Conservation (phyloP, 306 rosid species). For the Lablab purpureus region DNA sequence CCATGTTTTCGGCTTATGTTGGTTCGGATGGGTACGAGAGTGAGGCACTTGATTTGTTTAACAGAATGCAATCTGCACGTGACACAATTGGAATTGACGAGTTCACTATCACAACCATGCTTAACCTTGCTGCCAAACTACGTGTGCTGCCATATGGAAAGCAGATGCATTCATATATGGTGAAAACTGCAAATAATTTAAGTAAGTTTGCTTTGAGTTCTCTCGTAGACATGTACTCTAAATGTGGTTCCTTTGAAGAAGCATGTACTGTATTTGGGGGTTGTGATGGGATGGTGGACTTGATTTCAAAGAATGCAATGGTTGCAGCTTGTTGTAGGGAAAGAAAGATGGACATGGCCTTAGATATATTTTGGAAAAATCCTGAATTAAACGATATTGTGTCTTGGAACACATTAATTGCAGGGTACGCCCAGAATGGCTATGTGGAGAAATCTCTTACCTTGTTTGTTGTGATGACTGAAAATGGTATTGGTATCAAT, state of each 20-base stretch:
- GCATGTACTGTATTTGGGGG: slow-evolving; percentile 55
- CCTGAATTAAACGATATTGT: slow-evolving; percentile 60
- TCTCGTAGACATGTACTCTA: slow-evolving; percentile 80
- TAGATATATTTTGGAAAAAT: slow-evolving; percentile 58
- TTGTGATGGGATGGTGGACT: slow-evolving; percentile 55
- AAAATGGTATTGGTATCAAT: slow-evolving; percentile 58
- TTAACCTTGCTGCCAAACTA: slow-evolving; percentile 69
- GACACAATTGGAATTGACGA: slow-evolving; percentile 63
- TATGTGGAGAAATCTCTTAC: slow-evolving; percentile 60
- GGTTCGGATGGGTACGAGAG: slow-evolving; percentile 57
- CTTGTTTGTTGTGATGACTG: slow-evolving; percentile 63
- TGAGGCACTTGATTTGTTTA: slow-evolving; percentile 66
- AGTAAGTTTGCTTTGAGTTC: slow-evolving; percentile 68
- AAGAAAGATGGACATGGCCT: slow-evolving; percentile 69
- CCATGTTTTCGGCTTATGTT: slow-evolving; percentile 70
- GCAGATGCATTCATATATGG: slow-evolving; percentile 83
- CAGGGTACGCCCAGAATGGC: slow-evolving; percentile 72
- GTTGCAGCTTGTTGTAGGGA: slow-evolving; percentile 86
- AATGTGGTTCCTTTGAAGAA: slow-evolving; percentile 70
- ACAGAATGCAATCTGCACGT: slow-evolving; percentile 59
- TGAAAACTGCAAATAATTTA: slow-evolving; percentile 67
- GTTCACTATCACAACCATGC: slow-evolving; percentile 67
- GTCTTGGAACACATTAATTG: slow-evolving; percentile 86
- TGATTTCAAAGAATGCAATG: slow-evolving; percentile 79
- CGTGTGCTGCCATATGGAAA: slow-evolving; percentile 55